Conservation (phyloP, 1,284 basidiomycete species). For the Ustilago sp. region DNA sequence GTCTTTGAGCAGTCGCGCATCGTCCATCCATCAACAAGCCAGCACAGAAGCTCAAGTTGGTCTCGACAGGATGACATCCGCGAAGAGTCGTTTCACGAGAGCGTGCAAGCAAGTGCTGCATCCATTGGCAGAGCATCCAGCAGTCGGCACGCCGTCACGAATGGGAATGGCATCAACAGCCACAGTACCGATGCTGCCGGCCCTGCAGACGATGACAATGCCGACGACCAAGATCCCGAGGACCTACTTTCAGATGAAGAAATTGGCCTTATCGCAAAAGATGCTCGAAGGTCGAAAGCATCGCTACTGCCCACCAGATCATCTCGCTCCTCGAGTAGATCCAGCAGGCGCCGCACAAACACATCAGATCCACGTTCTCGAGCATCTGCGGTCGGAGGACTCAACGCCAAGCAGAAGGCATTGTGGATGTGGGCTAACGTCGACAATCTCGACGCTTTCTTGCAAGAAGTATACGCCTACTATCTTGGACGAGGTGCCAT, state of each 20-base stretch:
- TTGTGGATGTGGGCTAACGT: slow-evolving; percentile 99
- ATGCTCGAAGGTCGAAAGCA: slow-evolving; percentile 6
- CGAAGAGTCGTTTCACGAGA: slow-evolving; percentile 36
- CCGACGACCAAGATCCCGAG: slow-evolving; percentile 37
- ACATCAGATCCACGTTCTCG: slow-evolving; percentile 30
- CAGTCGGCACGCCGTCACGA: neutral
- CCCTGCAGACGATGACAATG: slow-evolving; percentile 24
- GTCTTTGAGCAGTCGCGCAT: slow-evolving; percentile 55
- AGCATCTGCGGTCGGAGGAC: slow-evolving; percentile 37
- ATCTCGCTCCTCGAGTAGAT: slow-evolving; percentile 21
- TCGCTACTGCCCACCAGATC: neutral
- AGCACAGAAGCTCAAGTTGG: slow-evolving; percentile 18
- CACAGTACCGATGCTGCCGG: neutral
- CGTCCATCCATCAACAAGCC: slow-evolving; percentile 46
- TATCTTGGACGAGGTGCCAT: slow-evolving; percentile 96
- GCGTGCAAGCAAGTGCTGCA: slow-evolving; percentile 11
- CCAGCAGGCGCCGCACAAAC: slow-evolving; percentile 22
- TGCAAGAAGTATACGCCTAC: slow-evolving; percentile 94
- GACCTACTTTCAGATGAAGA: slow-evolving; percentile 47
- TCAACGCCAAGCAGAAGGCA: slow-evolving; percentile 72
- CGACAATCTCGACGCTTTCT: slow-evolving; percentile 91
- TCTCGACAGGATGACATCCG: slow-evolving; percentile 33
- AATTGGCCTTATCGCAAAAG: slow-evolving; percentile 32
- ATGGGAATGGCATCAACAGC: neutral
- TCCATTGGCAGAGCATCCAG: slow-evolving; percentile 11